A percentile compares a stretch with the other conserved stretches of the same genome.
Evolutionary conservation across 2,329 filamentous ascomycete genomes (phyloP).

Genomic region (Phoma sp.): DNA sequence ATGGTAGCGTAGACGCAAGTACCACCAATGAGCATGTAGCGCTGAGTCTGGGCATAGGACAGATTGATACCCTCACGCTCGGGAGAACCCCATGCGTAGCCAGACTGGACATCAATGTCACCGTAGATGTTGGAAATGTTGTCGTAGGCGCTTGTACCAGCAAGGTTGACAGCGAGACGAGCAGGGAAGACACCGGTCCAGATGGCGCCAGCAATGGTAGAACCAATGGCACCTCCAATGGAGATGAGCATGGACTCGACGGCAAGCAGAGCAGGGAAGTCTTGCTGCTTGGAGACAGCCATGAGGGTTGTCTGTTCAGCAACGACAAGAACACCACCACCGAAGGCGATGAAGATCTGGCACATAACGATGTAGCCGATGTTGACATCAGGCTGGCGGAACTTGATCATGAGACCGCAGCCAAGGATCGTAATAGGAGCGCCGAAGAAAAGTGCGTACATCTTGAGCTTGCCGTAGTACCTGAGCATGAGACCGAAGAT

Average conservation of each 20-base stretch:
- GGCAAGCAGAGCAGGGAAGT: slow-evolving; percentile 43
- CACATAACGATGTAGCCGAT: slow-evolving; percentile 47
- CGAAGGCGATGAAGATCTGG: slow-evolving; percentile 47
- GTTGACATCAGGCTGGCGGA: slow-evolving; percentile 45
- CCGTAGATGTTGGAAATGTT: slow-evolving; percentile 57
- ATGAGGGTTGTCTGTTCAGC: slow-evolving; percentile 45
- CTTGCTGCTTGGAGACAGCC: slow-evolving; percentile 43
- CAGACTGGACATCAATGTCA: slow-evolving; percentile 61
- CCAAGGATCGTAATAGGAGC: slow-evolving; percentile 45
- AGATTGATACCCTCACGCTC: slow-evolving; percentile 54
- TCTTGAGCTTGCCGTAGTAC: slow-evolving; percentile 42
- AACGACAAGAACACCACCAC: slow-evolving; percentile 44
- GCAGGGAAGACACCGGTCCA: slow-evolving; percentile 68
- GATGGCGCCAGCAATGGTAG: slow-evolving; percentile 68
- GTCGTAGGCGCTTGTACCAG: slow-evolving; percentile 51
- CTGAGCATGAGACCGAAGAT: slow-evolving; percentile 40
- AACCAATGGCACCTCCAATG: slow-evolving; percentile 57
- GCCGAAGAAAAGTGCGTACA: slow-evolving; percentile 38
- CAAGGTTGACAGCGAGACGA: slow-evolving; percentile 57
- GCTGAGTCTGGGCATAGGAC: slow-evolving; percentile 48
- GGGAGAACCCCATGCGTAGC: slow-evolving; percentile 59
- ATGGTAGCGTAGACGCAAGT: slow-evolving; percentile 38
- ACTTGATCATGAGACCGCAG: slow-evolving; percentile 48
- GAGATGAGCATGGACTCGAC: slow-evolving; percentile 67
- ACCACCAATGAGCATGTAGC: slow-evolving; percentile 48